phyloP scores from a whole-genome alignment of 768 basidiomycete species.

The Lactifluus subvellereus region DNA sequence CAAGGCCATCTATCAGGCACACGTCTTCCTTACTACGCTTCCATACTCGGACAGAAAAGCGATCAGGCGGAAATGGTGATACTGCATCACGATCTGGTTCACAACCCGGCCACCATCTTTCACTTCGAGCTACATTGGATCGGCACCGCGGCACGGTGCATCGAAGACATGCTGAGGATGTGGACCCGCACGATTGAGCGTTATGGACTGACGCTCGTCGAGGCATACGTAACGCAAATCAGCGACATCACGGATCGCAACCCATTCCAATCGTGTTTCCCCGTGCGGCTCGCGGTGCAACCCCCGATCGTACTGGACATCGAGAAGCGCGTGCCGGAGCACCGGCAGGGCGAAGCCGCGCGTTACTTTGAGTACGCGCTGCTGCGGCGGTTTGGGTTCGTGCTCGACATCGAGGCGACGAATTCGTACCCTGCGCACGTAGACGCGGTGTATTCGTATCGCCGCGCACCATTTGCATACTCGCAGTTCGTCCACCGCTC shows the following conservation, averaged over 20 bases:
- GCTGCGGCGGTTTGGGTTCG: slow-evolving; percentile 71
- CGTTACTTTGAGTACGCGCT: slow-evolving; percentile 81
- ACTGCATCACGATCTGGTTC: slow-evolving; percentile 90
- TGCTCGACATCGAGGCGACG: slow-evolving; percentile 76
- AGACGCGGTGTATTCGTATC: slow-evolving; percentile 86
- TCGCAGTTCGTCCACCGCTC: slow-evolving; percentile 91
- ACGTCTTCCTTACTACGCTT: background rate
- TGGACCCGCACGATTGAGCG: slow-evolving; percentile 82
- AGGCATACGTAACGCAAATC: slow-evolving; percentile 90
- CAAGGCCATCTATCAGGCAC: background rate
- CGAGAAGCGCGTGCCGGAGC: slow-evolving; percentile 61
- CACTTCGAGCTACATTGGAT: slow-evolving; percentile 99
- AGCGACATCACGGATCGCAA: slow-evolving; percentile 79
- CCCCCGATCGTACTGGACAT: slow-evolving; percentile 69
- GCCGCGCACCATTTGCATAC: slow-evolving; percentile 67
- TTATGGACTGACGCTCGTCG: slow-evolving; percentile 87
- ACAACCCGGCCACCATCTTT: slow-evolving; percentile 91
- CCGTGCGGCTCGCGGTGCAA: slow-evolving; percentile 67
- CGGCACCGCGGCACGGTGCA: slow-evolving; percentile 83
- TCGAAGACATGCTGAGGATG: slow-evolving; percentile 79
- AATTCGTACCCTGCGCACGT: slow-evolving; percentile 73
- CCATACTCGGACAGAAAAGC: slow-evolving; percentile 51
- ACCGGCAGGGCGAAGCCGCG: slow-evolving; percentile 43
- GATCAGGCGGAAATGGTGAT: slow-evolving; percentile 85
- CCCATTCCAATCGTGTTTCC: slow-evolving; percentile 88